These are phyloP conservation scores for Fraxinus paxiana DNA, from an alignment of 305 asterid species.

Conservation along the genomic window DNA sequence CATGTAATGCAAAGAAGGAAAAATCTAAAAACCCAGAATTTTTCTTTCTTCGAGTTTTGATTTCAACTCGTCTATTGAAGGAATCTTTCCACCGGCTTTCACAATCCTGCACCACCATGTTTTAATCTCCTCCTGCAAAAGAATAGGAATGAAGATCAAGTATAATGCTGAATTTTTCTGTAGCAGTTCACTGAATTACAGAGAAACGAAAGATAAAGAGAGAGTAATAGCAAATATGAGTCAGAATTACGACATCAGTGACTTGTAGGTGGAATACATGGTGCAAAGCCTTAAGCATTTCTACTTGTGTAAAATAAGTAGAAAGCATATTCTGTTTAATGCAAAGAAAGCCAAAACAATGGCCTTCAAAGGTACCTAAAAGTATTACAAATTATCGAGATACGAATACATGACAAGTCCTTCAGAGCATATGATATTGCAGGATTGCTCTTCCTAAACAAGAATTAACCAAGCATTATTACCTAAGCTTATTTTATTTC, in stretches of 20 bases:
- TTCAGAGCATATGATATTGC: not conserved
- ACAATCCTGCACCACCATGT: slow-evolving; percentile 64
- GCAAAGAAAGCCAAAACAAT: not conserved
- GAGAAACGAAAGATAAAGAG: not conserved
- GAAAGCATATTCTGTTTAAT: not conserved
- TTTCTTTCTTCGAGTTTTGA: slow-evolving; percentile 37
- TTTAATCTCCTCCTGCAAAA: slow-evolving; percentile 62
- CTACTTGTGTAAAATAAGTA: not conserved
- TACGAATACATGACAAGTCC: not conserved
- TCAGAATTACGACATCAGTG: not conserved
- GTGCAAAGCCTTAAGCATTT: not conserved
- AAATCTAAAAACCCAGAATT: slow-evolving; percentile 46
- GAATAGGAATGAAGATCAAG: not conserved
- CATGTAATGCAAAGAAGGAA: not conserved
- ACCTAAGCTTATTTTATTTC: not conserved
- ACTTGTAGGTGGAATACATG: not conserved
- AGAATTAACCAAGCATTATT: not conserved
- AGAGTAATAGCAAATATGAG: not conserved
- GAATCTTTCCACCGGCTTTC: slow-evolving; percentile 52
- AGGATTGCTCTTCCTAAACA: not conserved
- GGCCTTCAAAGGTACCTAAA: not conserved
- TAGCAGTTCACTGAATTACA: not conserved
- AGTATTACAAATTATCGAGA: not conserved
- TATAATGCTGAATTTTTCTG: not conserved
- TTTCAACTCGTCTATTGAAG: slow-evolving; percentile 53